These are phyloP conservation scores for Periconia macrospinosa DNA, from an alignment of 2,329 filamentous ascomycete species.

Conservation along the genomic window DNA sequence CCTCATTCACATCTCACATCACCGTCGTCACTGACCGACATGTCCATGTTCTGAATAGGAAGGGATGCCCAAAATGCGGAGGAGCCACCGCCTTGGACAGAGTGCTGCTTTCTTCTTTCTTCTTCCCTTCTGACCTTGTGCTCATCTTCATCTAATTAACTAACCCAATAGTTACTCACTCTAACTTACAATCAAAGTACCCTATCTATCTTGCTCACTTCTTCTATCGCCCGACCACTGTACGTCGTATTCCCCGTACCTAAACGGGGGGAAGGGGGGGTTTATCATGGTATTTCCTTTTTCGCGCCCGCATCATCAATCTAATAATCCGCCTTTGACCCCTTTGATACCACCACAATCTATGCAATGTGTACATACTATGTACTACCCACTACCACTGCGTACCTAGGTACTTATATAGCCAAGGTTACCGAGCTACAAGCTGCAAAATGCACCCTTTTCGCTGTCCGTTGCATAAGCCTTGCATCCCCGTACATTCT, in stretches of 20 bases:
- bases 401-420: background rate
- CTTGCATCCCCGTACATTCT: background rate
- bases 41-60: conserved; percentile 32
- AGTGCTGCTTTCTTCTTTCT: no score
- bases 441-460: background rate
- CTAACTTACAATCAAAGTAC: no score
- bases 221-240: background rate
- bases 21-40: no score
- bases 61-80: conserved; percentile 38
- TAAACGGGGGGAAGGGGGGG: background rate
- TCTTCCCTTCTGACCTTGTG: no score
- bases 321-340: background rate
- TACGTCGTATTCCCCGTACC: background rate
- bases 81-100: conserved; percentile 21
- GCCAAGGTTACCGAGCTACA: background rate
- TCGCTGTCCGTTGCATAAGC: background rate
- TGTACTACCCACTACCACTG: background rate
- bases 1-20: no score
- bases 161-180: no score
- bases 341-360: background rate
- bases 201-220: no score
- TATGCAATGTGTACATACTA: background rate
- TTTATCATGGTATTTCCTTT: background rate
- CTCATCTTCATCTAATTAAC: no score
- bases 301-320: background rate